phyloP scores from a whole-genome alignment of 345 rosid species.

The Eutrema heterophyllum region DNA sequence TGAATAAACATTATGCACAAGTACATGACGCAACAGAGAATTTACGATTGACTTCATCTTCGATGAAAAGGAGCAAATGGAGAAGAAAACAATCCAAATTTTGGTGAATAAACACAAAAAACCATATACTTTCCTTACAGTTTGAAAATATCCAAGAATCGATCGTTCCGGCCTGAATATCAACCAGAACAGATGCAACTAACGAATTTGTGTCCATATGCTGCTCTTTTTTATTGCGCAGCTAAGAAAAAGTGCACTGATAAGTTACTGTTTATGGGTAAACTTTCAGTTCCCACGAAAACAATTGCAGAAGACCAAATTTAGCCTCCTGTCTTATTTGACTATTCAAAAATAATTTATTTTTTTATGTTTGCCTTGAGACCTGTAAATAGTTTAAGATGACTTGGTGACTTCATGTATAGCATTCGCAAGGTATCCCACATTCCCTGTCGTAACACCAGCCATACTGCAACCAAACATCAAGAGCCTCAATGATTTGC shows the following conservation, averaged over 20 bases:
- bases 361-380: neutral
- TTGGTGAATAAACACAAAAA: neutral
- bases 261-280: slow-evolving; percentile 2
- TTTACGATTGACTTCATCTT: too few species aligned
- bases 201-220: neutral
- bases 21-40: too few species aligned
- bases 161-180: too few species aligned
- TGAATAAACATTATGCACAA: too few species aligned
- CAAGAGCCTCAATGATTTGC: neutral
- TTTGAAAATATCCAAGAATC: neutral
- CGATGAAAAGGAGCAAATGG: neutral
- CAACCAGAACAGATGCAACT: neutral
- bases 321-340: slow-evolving; percentile 12
- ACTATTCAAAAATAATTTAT: neutral
- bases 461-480: slow-evolving; percentile 73
- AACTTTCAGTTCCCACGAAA: slow-evolving; percentile 21
- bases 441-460: slow-evolving; percentile 79
- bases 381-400: slow-evolving; percentile 10
- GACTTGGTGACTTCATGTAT: slow-evolving; percentile 76
- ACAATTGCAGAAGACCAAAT: slow-evolving; percentile 1
- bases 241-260: neutral
- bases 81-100: neutral
- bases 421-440: slow-evolving; percentile 81
- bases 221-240: neutral
- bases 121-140: neutral